Evolutionary conservation across 1,284 basidiomycete genomes (phyloP).

Genomic region (Cryptococcus sp.): DNA sequence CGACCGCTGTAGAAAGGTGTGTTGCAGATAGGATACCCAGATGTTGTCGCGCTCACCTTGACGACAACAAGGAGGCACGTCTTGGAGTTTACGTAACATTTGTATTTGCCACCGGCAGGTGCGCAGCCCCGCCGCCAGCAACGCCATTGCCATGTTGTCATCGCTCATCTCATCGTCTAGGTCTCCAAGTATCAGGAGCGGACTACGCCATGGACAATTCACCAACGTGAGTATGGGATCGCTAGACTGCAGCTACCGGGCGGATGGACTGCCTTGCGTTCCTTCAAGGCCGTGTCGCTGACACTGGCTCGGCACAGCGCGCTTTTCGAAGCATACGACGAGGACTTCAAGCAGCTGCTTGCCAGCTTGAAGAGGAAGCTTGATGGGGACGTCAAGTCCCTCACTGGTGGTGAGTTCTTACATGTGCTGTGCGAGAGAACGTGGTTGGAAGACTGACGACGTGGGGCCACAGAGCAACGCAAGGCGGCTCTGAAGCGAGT

Average conservation of each 20-base stretch:
- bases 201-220: constrained; percentile 45
- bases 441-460: constrained; percentile 9
- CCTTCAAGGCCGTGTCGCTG: not conserved
- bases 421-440: no score
- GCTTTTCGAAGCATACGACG: constrained; percentile 51
- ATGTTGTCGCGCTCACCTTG: not conserved
- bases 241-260: not conserved
- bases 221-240: constrained; percentile 39
- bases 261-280: not conserved
- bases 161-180: not conserved
- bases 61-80: not conserved
- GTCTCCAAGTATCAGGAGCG: not conserved
- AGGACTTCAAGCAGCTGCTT: constrained; percentile 49
- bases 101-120: not conserved
- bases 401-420: constrained; percentile 45
- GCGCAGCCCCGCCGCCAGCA: not conserved
- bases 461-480: constrained; percentile 62
- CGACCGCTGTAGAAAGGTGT: no score
- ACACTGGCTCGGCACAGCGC: constrained; percentile 28
- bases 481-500: constrained; percentile 78
- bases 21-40: no score
- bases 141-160: not conserved
- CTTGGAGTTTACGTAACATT: constrained; percentile 1
- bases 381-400: constrained; percentile 43
- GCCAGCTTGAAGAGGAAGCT: constrained; percentile 44